Conservation (phyloP, 192 early-diverging fungal genomes). For the Entomortierella lignicola region DNA sequence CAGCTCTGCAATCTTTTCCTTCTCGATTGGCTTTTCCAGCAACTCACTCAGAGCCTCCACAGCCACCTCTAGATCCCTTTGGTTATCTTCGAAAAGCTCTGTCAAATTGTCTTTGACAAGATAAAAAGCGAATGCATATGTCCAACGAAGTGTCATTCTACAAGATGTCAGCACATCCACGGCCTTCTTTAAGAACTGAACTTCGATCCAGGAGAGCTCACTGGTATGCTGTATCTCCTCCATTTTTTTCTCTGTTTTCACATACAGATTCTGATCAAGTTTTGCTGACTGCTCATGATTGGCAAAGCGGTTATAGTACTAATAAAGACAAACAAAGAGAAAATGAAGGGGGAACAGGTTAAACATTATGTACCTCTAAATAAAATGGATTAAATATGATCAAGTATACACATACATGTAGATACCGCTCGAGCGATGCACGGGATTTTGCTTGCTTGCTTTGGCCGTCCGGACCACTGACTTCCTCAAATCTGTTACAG, state of each 20-base stretch:
- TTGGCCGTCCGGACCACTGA: slow-evolving; percentile 84
- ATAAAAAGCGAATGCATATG: slow-evolving; percentile 97
- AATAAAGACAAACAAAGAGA: slow-evolving; percentile 2
- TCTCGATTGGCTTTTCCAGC: slow-evolving; percentile 86
- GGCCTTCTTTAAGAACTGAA: slow-evolving; percentile 94
- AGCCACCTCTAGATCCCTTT: slow-evolving; percentile 96
- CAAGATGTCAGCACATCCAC: slow-evolving; percentile 90
- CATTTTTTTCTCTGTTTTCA: slow-evolving; percentile 95
- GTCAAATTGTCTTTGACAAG: slow-evolving; percentile 87
- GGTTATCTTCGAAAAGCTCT: slow-evolving; percentile 97
- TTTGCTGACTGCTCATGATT: slow-evolving; percentile 98
- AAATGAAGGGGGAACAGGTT: background rate
- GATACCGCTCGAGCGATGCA: slow-evolving; percentile 89
- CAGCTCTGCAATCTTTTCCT: slow-evolving; percentile 80
- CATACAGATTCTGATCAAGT: slow-evolving; percentile 82
- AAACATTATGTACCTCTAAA: background rate
- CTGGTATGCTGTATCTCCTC: slow-evolving; percentile 92
- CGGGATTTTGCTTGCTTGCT: slow-evolving; percentile 90
- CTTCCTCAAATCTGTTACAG: slow-evolving; percentile 98
- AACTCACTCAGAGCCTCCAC: slow-evolving; percentile 94
- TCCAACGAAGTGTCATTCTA: slow-evolving; percentile 96
- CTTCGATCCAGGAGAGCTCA: slow-evolving; percentile 97
- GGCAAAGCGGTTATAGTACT: slow-evolving; percentile 97
- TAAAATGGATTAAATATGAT: too few species aligned
- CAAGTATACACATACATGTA: slow-evolving; percentile 76